Evolutionary conservation across 179 eudicot genomes (phyloP).

Genomic region (Gypsophila paniculata): DNA sequence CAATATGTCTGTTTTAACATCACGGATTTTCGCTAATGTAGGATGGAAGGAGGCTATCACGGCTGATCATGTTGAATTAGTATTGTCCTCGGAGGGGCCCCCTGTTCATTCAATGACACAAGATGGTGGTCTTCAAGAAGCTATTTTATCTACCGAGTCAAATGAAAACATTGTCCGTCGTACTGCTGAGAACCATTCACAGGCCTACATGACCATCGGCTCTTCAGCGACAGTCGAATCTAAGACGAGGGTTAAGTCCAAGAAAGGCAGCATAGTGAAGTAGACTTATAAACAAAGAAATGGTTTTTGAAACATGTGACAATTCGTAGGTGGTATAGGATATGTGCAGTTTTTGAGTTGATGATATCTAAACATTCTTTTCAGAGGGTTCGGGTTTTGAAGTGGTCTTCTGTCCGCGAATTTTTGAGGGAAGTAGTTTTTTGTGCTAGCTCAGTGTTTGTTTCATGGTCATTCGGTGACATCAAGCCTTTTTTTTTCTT

Average conservation of each 20-base stretch:
- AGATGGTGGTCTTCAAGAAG: constrained; percentile 26
- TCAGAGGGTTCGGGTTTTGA: constrained; percentile 53
- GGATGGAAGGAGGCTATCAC: constrained; percentile 78
- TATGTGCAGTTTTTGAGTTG: constrained; percentile 32
- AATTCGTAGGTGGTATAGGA: constrained; percentile 24
- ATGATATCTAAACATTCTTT: constrained; percentile 21
- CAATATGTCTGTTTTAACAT: background rate
- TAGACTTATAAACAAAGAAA: constrained; percentile 53
- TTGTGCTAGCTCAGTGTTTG: constrained; percentile 8
- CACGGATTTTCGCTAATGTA: constrained; percentile 26
- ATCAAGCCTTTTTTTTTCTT: background rate
- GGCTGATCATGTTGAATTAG: constrained; percentile 52
- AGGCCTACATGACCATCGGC: constrained; percentile 16
- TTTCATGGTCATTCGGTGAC: background rate
- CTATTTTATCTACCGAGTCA: constrained; percentile 21
- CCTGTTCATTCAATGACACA: constrained; percentile 29
- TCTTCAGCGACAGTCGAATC: constrained; percentile 30
- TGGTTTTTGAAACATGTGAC: constrained; percentile 17
- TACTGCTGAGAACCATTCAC: constrained; percentile 27
- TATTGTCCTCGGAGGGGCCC: constrained; percentile 35
- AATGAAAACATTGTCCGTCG: constrained; percentile 21
- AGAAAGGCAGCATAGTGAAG: constrained; percentile 43
- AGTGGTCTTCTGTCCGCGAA: constrained; percentile 50
- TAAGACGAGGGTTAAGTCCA: constrained; percentile 36
- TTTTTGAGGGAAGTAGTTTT: constrained; percentile 28